Base-by-base conservation (phyloP, 306 rosid species). In the Nissolia schottii region DNA sequence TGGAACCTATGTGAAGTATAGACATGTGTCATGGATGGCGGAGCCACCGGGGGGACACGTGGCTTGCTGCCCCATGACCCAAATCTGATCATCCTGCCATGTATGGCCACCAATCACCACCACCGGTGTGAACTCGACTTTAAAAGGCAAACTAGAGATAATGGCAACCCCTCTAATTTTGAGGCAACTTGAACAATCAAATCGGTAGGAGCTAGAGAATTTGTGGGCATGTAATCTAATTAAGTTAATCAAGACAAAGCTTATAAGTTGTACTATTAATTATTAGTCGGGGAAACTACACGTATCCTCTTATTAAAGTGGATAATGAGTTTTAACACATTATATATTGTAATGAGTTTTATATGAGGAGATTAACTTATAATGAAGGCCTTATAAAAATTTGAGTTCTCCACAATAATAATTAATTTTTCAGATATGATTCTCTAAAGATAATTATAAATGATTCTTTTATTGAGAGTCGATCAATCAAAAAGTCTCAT, bases 111-210 rank as follows among this genome's bases (percentile, higher is more conserved):
- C 64, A 54, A 4, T 29, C 56, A 67, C 45, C 64, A 41, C n/a
- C 10, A 35, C 51, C 15, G 24, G 75, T 86, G 82, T 80, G 84
- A 80, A 80, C 70, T 71, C 70, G 41, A 74, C 64, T 32, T 48
- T 56, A 24, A 54, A 82, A 81, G 73, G 73, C 66, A 6, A 50
- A 72, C 27, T 37, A 40, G 57, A 80, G 57, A 80, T 70, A 67
- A 69, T 71, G 74, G 66, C 70, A 45, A 4, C 24, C 18, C 32
- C 74, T 73, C 87, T 51, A 69, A 77, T 70, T 75, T 60, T 63
- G n/a, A 50, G 48, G n/a, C 58, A 79, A 46, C 1, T 51, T 84
- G 50, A 75, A 85, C 84, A 48, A 81, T 82, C 85, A 84, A 78
- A 69, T 59, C 35, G 54, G 16, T 56, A 31, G 16, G 9, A 12